phyloP scores from a whole-genome alignment of 1,284 basidiomycete species.

The Vanrija humicola region DNA sequence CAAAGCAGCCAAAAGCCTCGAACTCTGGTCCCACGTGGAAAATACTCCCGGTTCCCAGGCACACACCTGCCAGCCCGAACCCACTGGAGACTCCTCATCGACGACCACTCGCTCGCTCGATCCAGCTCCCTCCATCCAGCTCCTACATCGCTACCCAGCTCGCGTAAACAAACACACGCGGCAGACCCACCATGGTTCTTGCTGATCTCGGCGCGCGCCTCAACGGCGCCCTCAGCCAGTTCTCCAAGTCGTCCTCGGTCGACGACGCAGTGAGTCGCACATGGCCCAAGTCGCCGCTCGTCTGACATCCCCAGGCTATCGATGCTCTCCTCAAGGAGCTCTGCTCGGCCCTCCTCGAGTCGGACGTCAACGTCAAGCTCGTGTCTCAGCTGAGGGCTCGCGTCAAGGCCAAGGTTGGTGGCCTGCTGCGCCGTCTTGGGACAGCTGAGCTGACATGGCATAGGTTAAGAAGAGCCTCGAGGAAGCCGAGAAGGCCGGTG shows the following conservation, averaged over 20 bases:
- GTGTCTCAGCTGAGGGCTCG: constrained; percentile 82
- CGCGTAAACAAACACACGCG: no score
- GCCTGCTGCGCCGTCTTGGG: no score
- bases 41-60: neutral
- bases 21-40: no score
- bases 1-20: no score
- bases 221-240: constrained; percentile 86
- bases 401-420: constrained; percentile 78
- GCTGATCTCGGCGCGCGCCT: constrained; percentile 92
- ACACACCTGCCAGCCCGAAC: neutral
- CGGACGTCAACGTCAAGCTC: constrained; percentile 97
- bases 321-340: constrained; percentile 94
- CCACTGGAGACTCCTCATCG: no score
- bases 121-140: neutral
- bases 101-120: neutral
- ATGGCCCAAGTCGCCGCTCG: neutral
- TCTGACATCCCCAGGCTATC: constrained; percentile 62
- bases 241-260: constrained; percentile 77
- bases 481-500: constrained; percentile 68
- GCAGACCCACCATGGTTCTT: constrained; percentile 70
- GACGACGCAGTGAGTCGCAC: constrained; percentile 70
- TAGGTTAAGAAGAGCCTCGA: constrained; percentile 48
- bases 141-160: neutral
- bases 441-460: neutral
- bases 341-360: constrained; percentile 86